These are phyloP conservation scores for Orbilia brochopaga DNA, from an alignment of 2,329 filamentous ascomycete genomes.

Conservation along the genomic window DNA sequence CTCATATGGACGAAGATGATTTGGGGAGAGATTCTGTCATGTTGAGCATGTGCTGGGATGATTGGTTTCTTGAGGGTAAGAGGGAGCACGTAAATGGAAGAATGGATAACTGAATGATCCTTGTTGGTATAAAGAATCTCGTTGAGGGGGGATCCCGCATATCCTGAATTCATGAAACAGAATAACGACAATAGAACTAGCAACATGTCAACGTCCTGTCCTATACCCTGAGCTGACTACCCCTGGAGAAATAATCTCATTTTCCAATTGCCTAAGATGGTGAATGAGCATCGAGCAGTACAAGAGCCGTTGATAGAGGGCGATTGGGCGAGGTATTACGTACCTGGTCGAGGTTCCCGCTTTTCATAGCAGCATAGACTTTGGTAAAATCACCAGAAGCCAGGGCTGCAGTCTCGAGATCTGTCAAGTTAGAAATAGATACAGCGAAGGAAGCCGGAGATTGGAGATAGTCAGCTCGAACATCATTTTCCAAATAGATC, in stretches of 20 bases:
- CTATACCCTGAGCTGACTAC: too few species aligned
- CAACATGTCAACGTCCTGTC: too few species aligned
- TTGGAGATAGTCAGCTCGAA: background rate
- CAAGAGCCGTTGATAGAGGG: background rate
- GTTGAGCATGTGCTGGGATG: conserved; percentile 56
- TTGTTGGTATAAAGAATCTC: too few species aligned
- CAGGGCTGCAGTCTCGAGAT: conserved; percentile 3
- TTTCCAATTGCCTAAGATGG: background rate
- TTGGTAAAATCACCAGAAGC: conserved; percentile 9
- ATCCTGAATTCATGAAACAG: too few species aligned
- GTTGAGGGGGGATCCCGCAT: too few species aligned
- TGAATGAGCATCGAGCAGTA: background rate
- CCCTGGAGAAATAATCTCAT: too few species aligned
- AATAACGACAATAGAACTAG: too few species aligned
- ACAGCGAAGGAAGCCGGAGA: background rate
- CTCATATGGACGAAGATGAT: conserved; percentile 52
- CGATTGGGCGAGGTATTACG: background rate
- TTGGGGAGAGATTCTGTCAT: conserved; percentile 55
- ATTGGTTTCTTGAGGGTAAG: conserved; percentile 53
- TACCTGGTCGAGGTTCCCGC: conserved; percentile 14
- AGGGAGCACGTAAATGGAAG: conserved; percentile 44
- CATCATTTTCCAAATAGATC: conserved; percentile 18
- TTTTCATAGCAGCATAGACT: conserved; percentile 20
- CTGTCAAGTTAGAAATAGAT: background rate
- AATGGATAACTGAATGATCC: too few species aligned